Percentiles rank a stretch among this genome's conserved stretches.
Evolutionary conservation across 1,139 yeast species (phyloP).

Genomic region (Arxiozyma slooffiae): DNA sequence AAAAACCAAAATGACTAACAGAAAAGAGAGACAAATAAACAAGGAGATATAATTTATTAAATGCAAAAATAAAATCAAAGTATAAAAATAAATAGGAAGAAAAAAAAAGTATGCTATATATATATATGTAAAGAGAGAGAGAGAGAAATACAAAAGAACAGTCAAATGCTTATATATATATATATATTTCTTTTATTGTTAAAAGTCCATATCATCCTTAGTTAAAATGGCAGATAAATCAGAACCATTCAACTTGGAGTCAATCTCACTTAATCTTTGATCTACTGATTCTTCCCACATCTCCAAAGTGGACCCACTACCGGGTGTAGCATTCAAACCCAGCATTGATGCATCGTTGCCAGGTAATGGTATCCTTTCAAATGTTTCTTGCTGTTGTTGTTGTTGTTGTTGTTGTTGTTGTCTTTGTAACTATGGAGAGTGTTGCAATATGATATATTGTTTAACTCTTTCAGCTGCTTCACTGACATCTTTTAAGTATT

Average conservation of each 20-base stretch:
- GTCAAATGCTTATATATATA: neutral
- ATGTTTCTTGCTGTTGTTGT: slow-evolving; percentile 9
- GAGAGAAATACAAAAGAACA: neutral
- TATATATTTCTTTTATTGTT: too few relatives aligned
- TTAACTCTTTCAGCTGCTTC: slow-evolving; percentile 10
- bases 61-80: neutral
- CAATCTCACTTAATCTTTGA: slow-evolving; percentile 34
- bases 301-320: slow-evolving; percentile 36
- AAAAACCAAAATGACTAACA: too few relatives aligned
- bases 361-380: slow-evolving; percentile 48
- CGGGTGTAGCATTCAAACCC: slow-evolving; percentile 24
- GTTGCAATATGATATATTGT: slow-evolving; percentile 11
- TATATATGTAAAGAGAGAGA: neutral
- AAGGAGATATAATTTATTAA: neutral
- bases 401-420: slow-evolving; percentile 7
- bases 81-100: neutral
- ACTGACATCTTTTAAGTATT: slow-evolving; percentile 10
- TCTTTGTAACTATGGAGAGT: slow-evolving; percentile 5
- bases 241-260: slow-evolving; percentile 24
- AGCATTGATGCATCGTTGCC: slow-evolving; percentile 19
- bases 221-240: slow-evolving; percentile 17
- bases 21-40: neutral
- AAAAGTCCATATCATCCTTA: slow-evolving; percentile 14
- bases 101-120: neutral
- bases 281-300: slow-evolving; percentile 42